Evolutionary conservation across 2,329 filamentous ascomycete species (phyloP), one percentile per base, ranked within the genome.

Genomic region (Fusarium pseudocircinatum): DNA sequence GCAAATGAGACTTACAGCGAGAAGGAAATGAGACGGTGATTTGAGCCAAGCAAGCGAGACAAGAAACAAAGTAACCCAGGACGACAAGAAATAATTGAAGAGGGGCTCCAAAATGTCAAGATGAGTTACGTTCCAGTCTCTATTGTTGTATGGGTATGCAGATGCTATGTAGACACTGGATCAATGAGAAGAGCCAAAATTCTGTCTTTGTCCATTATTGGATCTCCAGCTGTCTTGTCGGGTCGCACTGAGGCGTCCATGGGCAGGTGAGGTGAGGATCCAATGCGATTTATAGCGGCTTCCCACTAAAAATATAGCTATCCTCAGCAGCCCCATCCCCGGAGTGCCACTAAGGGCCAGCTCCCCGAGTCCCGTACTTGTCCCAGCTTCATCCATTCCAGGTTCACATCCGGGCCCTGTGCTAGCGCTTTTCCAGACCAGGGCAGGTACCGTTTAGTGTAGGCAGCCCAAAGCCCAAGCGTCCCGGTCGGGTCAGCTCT

Each of bases 21-120:
- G 52, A 64, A 64, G 26, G 59, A 74, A 64, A 74, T 74, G 71
- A 74, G 59, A 74, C 70, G 53, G 58, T 64, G 66, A 65, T 72
- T 64, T 73, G 50, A 50, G 70, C 70, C 60, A 70, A 59, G 66
- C 44, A 52, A 62, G 63, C 56, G 66, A 69, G 50, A 69, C 66
- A 60, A 60, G 62, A 69, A 46, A 69, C 52, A 60, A 60, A 63
- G 70, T 72, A 68, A 74, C 70, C 63, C 36, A 67, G 64, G 66
- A 67, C 66, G 57, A 67, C 63, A 47, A 60, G 64, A 44, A 61
- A 39, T 58, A 67, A n/a, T 30, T 57, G 37, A 65, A 61, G 37
- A 54, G 39, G 40, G 53, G 37, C 63, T 50, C 53, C 54, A 44
- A 74, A 63, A 39, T 60, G 44, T 62, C 57, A 57, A 60, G 54